phyloP scores from a whole-genome alignment of 2,329 filamentous ascomycete genomes.

The Didymella sp. region DNA sequence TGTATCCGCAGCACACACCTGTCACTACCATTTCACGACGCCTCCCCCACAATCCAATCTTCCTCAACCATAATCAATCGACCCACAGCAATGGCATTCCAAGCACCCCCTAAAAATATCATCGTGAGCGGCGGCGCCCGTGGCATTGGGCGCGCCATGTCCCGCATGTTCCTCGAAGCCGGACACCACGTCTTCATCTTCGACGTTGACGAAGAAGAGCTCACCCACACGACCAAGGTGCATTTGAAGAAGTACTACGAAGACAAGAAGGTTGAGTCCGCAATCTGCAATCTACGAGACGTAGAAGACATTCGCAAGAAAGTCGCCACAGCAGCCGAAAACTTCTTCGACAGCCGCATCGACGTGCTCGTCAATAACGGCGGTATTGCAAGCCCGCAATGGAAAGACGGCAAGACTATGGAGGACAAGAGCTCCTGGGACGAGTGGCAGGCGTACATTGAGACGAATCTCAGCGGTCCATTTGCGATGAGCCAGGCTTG shows the following conservation, averaged over 20 bases:
- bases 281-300: conserved; percentile 55
- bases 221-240: conserved; percentile 49
- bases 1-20: conserved; percentile 1
- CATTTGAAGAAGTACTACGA: conserved; percentile 49
- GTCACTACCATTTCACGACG: neutral
- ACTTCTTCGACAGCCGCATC: conserved; percentile 52
- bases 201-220: conserved; percentile 51
- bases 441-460: conserved; percentile 56
- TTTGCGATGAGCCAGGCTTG: conserved; percentile 58
- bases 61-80: neutral
- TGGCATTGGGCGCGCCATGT: conserved; percentile 58
- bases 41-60: neutral
- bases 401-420: conserved; percentile 57
- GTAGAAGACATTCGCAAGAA: conserved; percentile 52
- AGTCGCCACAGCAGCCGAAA: conserved; percentile 51
- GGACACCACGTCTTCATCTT: conserved; percentile 58
- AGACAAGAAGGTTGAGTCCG: conserved; percentile 45
- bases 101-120: conserved; percentile 39
- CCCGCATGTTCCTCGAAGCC: conserved; percentile 54
- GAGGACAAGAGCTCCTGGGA: conserved; percentile 52
- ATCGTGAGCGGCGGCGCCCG: conserved; percentile 54
- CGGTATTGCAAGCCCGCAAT: conserved; percentile 49
- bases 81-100: conserved; percentile 5
- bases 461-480: conserved; percentile 57
- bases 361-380: conserved; percentile 52